These are phyloP conservation scores for Pseudogymnoascus sp. DNA, from an alignment of 2,329 filamentous ascomycete genomes.

Conservation along the genomic window DNA sequence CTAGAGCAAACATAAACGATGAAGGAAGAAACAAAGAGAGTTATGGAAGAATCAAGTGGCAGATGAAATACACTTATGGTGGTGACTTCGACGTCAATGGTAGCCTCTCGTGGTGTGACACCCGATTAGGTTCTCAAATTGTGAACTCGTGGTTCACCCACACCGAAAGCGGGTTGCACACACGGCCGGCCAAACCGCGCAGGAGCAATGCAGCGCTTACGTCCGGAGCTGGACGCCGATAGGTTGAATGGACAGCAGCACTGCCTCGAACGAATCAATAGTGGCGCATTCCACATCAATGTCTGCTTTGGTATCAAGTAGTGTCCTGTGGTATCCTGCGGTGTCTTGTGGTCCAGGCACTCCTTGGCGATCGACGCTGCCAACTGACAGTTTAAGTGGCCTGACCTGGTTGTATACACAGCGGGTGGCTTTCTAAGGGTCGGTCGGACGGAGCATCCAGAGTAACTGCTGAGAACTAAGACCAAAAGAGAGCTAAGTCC, in stretches of 20 bases:
- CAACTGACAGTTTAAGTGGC: background rate
- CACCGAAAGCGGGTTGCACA: background rate
- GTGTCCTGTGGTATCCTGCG: background rate
- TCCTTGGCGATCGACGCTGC: background rate
- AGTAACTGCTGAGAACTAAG: background rate
- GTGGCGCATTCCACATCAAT: background rate
- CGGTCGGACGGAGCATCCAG: background rate
- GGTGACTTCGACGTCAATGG: background rate
- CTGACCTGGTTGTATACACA: background rate
- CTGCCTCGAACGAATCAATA: background rate
- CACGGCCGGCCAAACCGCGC: background rate
- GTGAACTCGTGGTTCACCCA: slow-evolving; percentile 3
- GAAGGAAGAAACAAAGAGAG: background rate
- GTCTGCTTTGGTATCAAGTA: background rate
- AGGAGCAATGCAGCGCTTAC: background rate
- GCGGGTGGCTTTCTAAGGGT: background rate
- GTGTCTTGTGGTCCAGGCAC: slow-evolving; percentile 3
- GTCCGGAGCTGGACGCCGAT: background rate
- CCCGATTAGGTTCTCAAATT: background rate
- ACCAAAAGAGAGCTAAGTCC: background rate
- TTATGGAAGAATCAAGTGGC: background rate
- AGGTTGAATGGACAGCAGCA: background rate
- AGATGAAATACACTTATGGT: background rate
- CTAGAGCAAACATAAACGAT: background rate
- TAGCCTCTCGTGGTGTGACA: background rate